Base-by-base conservation (phyloP, 1,284 basidiomycete species). In the Ceratobasidium sp. region DNA sequence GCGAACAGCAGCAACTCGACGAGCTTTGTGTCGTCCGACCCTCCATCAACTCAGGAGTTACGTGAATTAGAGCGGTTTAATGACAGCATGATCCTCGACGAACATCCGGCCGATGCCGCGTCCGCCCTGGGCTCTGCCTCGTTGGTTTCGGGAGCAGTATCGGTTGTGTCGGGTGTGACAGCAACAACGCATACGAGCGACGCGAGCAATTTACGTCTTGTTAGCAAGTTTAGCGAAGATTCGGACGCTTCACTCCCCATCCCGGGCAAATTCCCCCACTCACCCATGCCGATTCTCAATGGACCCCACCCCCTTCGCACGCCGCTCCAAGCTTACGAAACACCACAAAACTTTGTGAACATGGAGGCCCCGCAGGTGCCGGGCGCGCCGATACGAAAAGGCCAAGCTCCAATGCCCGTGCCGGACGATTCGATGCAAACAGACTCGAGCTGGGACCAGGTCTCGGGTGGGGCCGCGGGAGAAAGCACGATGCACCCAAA, bases 181-280 rank as follows among this genome's bases (percentile, higher is more conserved):
- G 53, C 55, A 32, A 70, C 67, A 41, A 70, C 67, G n/a, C 67
- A 70, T 23, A 50, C 67, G 41, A 70, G 67, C 55, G 67, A 70
- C 26, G 55, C 53, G 55, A 70, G 67, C 55, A 59, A 70, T 32
- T 41, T 70, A 6, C 41, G 55, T 10, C 50, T 70, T 6, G 55
- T 70, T 8, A 70, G 55, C 55, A 58, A 59, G 55, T 70, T 70
- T 48, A 70, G 67, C 32, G 53, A 70, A 8, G 67, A 70, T 21
- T 50, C 45, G 32, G 61, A 65, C 1, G 55, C 55, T 18, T 70
- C 67, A 8, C 43, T 70, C 21, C 32, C 50, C 8, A 70, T 70
- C 28, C 67, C 67, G 2, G 67, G 67, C 23, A 36, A 32, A 12
- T 70, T 70, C 34, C 67, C 67, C 5, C 67, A 59, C 28, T 70